Percentiles rank a stretch among this genome's conserved stretches.
Evolutionary conservation across 2,329 filamentous ascomycete species (phyloP).

Genomic region (Hirsutella minnesotensis): DNA sequence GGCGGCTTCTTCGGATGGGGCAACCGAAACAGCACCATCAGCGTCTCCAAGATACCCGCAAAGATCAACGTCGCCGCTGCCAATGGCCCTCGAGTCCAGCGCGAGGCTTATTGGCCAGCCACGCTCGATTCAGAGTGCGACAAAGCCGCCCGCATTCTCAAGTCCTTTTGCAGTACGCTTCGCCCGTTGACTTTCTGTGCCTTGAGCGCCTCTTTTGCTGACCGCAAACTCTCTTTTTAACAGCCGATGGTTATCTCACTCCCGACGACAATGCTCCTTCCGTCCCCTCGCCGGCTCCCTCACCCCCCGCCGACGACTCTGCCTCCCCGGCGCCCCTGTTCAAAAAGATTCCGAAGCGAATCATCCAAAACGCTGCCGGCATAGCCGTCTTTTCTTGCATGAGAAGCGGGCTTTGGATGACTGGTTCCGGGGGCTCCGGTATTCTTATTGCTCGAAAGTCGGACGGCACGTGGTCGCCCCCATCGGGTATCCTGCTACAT

Average conservation of each 20-base stretch:
- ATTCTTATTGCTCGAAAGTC: conserved; percentile 73
- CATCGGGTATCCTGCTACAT: conserved; percentile 82
- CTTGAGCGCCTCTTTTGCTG: background rate
- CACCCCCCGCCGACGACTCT: conserved; percentile 22
- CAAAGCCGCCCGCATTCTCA: conserved; percentile 79
- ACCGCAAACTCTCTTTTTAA: conserved; percentile 3
- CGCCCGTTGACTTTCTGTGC: background rate
- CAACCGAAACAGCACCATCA: conserved; percentile 39
- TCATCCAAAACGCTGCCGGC: conserved; percentile 81
- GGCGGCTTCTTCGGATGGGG: conserved; percentile 31
- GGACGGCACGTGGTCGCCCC: conserved; percentile 83
- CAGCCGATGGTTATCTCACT: conserved; percentile 45
- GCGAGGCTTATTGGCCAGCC: conserved; percentile 74
- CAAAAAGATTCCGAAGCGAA: conserved; percentile 76
- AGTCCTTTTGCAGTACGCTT: conserved; percentile 73
- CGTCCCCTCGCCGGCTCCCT: conserved; percentile 6
- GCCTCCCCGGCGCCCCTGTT: conserved; percentile 41
- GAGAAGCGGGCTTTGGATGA: conserved; percentile 85
- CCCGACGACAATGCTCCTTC: conserved; percentile 19
- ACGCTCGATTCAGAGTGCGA: conserved; percentile 81
- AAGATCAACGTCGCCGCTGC: conserved; percentile 23
- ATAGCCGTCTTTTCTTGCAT: conserved; percentile 93
- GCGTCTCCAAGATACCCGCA: conserved; percentile 11
- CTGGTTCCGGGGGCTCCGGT: conserved; percentile 81
- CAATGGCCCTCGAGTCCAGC: conserved; percentile 20